phyloP scores from a whole-genome alignment of 208 protist genomes.

The Jaenimonas drosophilae region DNA sequence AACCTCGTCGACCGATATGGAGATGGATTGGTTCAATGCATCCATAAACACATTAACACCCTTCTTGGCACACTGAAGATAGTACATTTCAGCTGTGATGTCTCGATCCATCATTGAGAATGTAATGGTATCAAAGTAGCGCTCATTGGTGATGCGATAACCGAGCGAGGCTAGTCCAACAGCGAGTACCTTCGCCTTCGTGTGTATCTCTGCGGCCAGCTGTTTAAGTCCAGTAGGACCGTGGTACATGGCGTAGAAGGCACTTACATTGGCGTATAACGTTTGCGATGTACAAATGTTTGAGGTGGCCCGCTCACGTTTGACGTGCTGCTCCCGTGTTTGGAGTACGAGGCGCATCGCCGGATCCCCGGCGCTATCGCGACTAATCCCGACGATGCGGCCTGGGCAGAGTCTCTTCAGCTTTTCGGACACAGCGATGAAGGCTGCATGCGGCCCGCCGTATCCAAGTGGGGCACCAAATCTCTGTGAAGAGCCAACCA shows the following conservation, averaged over 20 bases:
- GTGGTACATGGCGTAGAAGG: conserved; percentile 97
- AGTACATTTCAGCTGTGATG: conserved; percentile 44
- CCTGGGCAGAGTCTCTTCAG: conserved; percentile 92
- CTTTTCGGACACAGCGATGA: conserved; percentile 87
- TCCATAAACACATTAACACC: conserved; percentile 90
- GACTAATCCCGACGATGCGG: conserved; percentile 94
- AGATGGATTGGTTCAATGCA: conserved; percentile 31
- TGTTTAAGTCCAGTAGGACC: conserved; percentile 92
- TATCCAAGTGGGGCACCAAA: conserved; percentile 94
- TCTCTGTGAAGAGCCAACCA: conserved; percentile 89
- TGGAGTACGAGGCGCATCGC: conserved; percentile 96
- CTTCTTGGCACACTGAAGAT: conserved; percentile 43
- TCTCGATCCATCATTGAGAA: conserved; percentile 24
- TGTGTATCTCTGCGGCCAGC: conserved; percentile 89
- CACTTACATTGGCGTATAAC: conserved; percentile 95
- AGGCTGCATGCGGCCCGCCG: conserved; percentile 97
- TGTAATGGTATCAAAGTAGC: conserved; percentile 91
- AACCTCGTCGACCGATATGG: conserved; percentile 93
- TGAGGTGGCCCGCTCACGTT: conserved; percentile 90
- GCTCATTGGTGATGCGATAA: conserved; percentile 27
- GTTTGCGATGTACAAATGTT: conserved; percentile 99
- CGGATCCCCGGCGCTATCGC: conserved; percentile 82
- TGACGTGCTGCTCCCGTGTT: conserved; percentile 98
- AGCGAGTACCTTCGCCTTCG: conserved; percentile 62
- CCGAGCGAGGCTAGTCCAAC: conserved; percentile 81